A percentile compares a stretch with the other conserved stretches of the same genome.
Conservation (phyloP, 2,329 filamentous ascomycete genomes). For the Monosporascus sp. region DNA sequence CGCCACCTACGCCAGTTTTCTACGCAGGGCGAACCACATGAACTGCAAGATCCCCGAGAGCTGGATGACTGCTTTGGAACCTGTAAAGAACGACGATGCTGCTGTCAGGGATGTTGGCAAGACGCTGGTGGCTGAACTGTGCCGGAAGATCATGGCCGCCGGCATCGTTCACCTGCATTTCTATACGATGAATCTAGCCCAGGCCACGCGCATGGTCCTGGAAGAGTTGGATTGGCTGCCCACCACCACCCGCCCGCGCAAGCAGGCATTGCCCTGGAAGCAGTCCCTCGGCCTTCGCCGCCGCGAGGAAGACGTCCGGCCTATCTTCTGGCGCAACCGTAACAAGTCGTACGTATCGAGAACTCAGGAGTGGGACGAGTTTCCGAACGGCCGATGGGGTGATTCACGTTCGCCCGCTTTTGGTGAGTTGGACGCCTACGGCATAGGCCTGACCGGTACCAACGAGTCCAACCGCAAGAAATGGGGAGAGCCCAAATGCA, state of each 20-base stretch:
- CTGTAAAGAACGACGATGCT: slow-evolving; percentile 93
- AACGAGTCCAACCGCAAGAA: slow-evolving; percentile 95
- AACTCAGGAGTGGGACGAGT: slow-evolving; percentile 98
- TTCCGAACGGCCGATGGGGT: slow-evolving; percentile 97
- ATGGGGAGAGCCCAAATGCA: slow-evolving; percentile 79
- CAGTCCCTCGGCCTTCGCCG: slow-evolving; percentile 86
- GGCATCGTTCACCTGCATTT: slow-evolving; percentile 91
- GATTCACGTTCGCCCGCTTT: slow-evolving; percentile 95
- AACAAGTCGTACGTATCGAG: slow-evolving; percentile 93
- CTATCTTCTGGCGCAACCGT: slow-evolving; percentile 97
- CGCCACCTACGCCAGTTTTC: slow-evolving; percentile 88
- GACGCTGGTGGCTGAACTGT: slow-evolving; percentile 82
- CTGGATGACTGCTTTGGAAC: slow-evolving; percentile 80
- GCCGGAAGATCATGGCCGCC: slow-evolving; percentile 73
- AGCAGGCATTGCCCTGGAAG: slow-evolving; percentile 93
- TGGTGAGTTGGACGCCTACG: slow-evolving; percentile 90
- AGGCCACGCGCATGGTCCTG: slow-evolving; percentile 88
- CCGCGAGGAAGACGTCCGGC: slow-evolving; percentile 89
- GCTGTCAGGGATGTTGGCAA: slow-evolving; percentile 88
- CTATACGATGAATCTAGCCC: slow-evolving; percentile 98
- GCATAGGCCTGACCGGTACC: slow-evolving; percentile 86
- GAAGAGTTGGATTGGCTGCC: slow-evolving; percentile 84
- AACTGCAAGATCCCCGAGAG: slow-evolving; percentile 74
- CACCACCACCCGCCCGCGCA: slow-evolving; percentile 68
- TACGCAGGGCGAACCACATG: slow-evolving; percentile 86